Evolutionary conservation across 2,329 filamentous ascomycete genomes (phyloP), one percentile per base, ranked within the genome.

Genomic region (Pyricularia sp.): DNA sequence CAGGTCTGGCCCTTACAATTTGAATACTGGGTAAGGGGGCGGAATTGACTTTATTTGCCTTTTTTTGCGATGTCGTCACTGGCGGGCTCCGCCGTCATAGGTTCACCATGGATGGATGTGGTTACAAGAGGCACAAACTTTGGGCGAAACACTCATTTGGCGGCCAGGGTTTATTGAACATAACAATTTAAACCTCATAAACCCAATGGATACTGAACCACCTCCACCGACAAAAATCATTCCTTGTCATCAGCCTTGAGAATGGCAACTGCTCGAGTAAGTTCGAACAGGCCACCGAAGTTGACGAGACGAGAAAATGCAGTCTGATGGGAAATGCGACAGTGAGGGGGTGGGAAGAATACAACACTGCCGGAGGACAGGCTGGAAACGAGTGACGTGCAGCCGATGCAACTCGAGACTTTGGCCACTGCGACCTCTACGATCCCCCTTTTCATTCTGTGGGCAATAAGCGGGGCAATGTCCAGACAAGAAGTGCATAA

Each of bases 401-500:
- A 61, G 58, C 58, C 58, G 58, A 61, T 61, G 58, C 58, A 61
- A 61, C 58, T 61, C 42, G 58, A 61, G n/a, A 61, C 58, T 61
- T 26, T 23, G 58, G 58, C n/a, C 58, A 61, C 58, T 61, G 58
- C 42, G 42, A 50, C 42, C 20, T 50, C 42, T 50, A 50, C 42
- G 42, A 50, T 50, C 58, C 58, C 58, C 58, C 25, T 61, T 61
- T 61, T 26, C n/a, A 23, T 23, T 61, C 58, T 61, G 42, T 50
- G 42, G 42, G 20, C 58, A 17, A 26, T 61, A 23, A 61, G 58
- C 58, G 58, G 58, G 58, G 58, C 58, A 61, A 26, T 4, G 9
- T 26, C 58, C 4, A 61, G 23, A 12, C 9, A 23, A 61, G 23
- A 61, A 61, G 58, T 61, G 58, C 58, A 61, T 61, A 61, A 61